phyloP scores from a whole-genome alignment of 495 filamentous ascomycete species.

The Aspergillus indologenus region DNA sequence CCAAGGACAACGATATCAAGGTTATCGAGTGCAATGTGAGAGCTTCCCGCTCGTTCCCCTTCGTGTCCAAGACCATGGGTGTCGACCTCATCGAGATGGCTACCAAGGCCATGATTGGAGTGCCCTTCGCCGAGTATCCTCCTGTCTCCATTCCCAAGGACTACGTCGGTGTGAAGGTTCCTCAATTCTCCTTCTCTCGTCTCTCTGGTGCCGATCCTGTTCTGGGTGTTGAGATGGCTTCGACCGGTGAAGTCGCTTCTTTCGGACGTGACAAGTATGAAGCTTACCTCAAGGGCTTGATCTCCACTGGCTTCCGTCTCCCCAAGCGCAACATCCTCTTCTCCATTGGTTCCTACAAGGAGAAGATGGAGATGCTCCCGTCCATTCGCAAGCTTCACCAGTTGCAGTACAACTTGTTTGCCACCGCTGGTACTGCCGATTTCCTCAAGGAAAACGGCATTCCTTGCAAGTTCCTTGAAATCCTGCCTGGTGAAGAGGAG shows the following conservation, averaged over 20 bases:
- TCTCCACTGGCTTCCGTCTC: conserved; percentile 95
- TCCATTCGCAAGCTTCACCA: conserved; percentile 84
- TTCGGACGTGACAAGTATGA: conserved; percentile 96
- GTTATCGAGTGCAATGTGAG: conserved; percentile 99
- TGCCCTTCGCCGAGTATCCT: conserved; percentile 80
- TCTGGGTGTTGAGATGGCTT: conserved; percentile 97
- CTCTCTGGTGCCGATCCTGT: conserved; percentile 95
- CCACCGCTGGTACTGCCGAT: conserved; percentile 92
- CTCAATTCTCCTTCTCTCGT: conserved; percentile 97
- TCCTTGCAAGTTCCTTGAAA: conserved; percentile 85
- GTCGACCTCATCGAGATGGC: conserved; percentile 98
- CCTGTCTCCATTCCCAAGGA: conserved; percentile 67
- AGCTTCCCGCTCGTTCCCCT: conserved; percentile 94
- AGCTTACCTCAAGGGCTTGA: conserved; percentile 91
- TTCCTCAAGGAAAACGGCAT: conserved; percentile 90
- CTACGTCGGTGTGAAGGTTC: conserved; percentile 95
- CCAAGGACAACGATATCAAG: conserved; percentile 99
- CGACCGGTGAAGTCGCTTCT: conserved; percentile 95
- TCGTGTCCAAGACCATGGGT: conserved; percentile 98
- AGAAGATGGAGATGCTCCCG: conserved; percentile 95
- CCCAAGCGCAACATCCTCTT: conserved; percentile 92
- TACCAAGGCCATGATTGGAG: conserved; percentile 91
- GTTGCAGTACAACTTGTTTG: conserved; percentile 90
- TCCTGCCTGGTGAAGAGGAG: conserved; percentile 65
- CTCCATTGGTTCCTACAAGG: conserved; percentile 95